These are phyloP conservation scores for Fragilaria crotonensis DNA, from an alignment of 108 stramenopile species.

Conservation along the genomic window DNA sequence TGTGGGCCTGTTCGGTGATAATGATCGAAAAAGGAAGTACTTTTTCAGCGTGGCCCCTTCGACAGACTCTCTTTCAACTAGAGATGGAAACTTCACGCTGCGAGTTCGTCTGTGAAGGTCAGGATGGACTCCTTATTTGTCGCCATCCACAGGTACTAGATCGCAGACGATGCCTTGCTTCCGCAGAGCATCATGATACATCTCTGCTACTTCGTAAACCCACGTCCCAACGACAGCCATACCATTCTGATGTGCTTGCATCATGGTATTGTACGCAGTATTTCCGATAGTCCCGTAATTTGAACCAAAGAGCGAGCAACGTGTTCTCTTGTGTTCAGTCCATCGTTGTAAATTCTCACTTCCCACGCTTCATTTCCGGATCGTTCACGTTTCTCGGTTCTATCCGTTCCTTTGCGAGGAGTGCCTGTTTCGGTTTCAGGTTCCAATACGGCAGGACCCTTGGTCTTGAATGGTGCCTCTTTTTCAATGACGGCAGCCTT, in stretches of 20 bases:
- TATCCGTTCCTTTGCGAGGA: neutral
- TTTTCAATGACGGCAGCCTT: neutral
- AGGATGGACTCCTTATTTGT: constrained; percentile 7
- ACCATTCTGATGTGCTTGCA: constrained; percentile 76
- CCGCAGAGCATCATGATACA: constrained; percentile 55
- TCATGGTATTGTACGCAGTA: constrained; percentile 75
- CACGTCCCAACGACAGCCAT: constrained; percentile 72
- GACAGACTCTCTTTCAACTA: too few relatives aligned
- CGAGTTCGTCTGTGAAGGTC: too few relatives aligned
- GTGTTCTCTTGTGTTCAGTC: constrained; percentile 72
- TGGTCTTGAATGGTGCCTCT: neutral
- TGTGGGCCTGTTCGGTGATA: too few relatives aligned
- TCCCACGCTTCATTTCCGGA: constrained; percentile 42
- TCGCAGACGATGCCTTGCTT: constrained; percentile 69
- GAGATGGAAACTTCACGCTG: too few relatives aligned
- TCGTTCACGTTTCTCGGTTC: constrained; percentile 7
- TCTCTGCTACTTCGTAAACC: constrained; percentile 65
- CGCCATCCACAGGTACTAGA: constrained; percentile 46
- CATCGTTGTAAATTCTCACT: constrained; percentile 82
- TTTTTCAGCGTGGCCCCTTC: too few relatives aligned
- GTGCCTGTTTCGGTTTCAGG: neutral
- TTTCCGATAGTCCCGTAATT: constrained; percentile 61
- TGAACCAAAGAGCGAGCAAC: constrained; percentile 76
- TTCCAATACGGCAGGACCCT: constrained; percentile 14
- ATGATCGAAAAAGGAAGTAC: too few relatives aligned